Base-by-base conservation (phyloP, 495 filamentous ascomycete species). In the Xylaria longipes region DNA sequence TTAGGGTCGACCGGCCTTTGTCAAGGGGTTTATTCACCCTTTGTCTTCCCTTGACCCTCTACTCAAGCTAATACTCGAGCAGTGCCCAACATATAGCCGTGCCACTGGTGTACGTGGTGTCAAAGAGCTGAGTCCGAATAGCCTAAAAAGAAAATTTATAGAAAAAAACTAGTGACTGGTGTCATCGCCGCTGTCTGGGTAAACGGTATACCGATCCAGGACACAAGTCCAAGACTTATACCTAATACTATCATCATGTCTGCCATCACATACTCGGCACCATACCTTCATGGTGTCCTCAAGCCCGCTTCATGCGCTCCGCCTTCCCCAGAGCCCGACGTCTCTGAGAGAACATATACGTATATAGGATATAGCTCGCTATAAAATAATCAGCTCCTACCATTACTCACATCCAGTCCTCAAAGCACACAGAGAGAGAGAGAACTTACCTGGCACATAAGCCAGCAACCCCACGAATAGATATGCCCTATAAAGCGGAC, bases 351-450 rank as follows among this genome's bases (percentile, higher is more conserved):
- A 71, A 33, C 69, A 71, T 68, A 57, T 71, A 41, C 22, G 63
- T 71, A 50, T 71, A 71, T 8, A 71, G 1, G 1, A 71, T 33
- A 46, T 68, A 68, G n/a, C 69, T 64, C 45, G 62, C 69, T 71
- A 48, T 1, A 22, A 37, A 1, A 2, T 20, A 9, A 50, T 69
- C 17, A 69, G 57, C 56, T 60, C 57, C 8, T 39, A 1, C 39
- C 33, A 68, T 27, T 1, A 29, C 52, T 7, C 5, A 6, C 6
- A 56, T 5, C 4, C 14, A 56, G 12, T 14, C 17, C 25, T 56
- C 27, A 31, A 56, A 31, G 0, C 25, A n/a, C 8, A 41, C 17
- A 54, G 17, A 41, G 27, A 54, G 17, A 39, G 15, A 29, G 43
- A 37, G 15, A 56, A 56, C 69, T 27, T 8, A 71, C 69, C 62